Evolutionary conservation across 768 basidiomycete species (phyloP).

Genomic region (Punctularia strigosozonata): DNA sequence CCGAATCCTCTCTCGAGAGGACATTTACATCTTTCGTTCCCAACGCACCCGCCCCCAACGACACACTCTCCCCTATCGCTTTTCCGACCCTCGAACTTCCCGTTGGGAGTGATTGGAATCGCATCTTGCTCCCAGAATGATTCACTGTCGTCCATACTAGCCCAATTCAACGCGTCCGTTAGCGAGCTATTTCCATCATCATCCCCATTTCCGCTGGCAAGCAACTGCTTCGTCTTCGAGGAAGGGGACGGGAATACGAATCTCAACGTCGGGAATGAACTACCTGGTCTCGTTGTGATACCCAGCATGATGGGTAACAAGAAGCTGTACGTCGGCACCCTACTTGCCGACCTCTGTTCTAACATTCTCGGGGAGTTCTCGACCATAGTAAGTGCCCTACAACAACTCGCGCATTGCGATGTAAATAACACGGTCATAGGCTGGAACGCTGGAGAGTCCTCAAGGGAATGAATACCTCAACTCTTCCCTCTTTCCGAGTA

Average conservation of each 20-base stretch:
- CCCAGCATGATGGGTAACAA: conserved; percentile 84
- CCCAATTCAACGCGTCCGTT: conserved; percentile 56
- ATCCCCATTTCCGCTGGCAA: conserved; percentile 66
- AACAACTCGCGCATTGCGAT: neutral
- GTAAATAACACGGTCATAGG: conserved; percentile 28
- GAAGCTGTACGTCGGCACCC: conserved; percentile 75
- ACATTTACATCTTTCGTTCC: conserved; percentile 69
- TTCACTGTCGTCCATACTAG: conserved; percentile 37
- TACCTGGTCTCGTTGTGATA: conserved; percentile 63
- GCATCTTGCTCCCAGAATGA: conserved; percentile 53
- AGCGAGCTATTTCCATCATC: conserved; percentile 55
- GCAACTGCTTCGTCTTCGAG: conserved; percentile 80
- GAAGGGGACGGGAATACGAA: conserved; percentile 44
- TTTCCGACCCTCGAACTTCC: conserved; percentile 70
- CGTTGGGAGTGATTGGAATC: conserved; percentile 82
- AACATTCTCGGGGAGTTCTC: conserved; percentile 81
- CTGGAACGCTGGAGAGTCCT: conserved; percentile 71
- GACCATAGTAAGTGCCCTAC: conserved; percentile 49
- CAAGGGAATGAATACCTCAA: conserved; percentile 81
- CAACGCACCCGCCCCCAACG: conserved; percentile 61
- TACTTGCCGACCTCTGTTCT: conserved; percentile 84
- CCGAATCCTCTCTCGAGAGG: conserved; percentile 68
- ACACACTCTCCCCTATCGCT: conserved; percentile 60
- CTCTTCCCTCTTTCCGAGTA: conserved; percentile 46
- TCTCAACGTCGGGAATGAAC: conserved; percentile 40